Evolutionary conservation across 495 filamentous ascomycete species (phyloP), one percentile per base, ranked within the genome.

Genomic region (Hypoxylon rickii): DNA sequence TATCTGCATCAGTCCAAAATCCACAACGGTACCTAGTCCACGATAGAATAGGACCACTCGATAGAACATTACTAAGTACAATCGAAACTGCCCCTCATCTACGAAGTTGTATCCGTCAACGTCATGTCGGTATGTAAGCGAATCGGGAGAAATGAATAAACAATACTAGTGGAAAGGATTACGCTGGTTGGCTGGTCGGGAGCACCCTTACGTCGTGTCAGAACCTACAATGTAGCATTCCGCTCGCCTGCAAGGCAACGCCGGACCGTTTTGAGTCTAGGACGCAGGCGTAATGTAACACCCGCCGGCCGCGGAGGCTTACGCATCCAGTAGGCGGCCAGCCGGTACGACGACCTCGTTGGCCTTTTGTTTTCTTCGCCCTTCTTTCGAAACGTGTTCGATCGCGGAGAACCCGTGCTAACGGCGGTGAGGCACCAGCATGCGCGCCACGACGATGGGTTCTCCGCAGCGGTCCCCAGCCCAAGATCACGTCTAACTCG

Each of bases 341-440:
- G n/a, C n/a, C n/a, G n/a, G n/a, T n/a, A n/a, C n/a, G n/a, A n/a
- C n/a, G n/a, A n/a, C n/a, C n/a, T 26, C 22, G 32, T 31, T 31
- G 12, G 41, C 2, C 32, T 34, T 34, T n/a, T 21, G 11, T 44
- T 29, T 17, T 42, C 22, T 12, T 13, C 24, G 13, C 29, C n/a
- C n/a, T n/a, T n/a, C n/a, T n/a, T 34, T 16, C 16, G 21, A 26
- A 17, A 33, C 43, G 29, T 31, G 41, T 31, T 17, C 22, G n/a
- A 17, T 13, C 4, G 12, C 8, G 13, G 12, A 46, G 17, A 46
- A 36, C 3, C 10, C 43, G 22, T 15, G 8, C 12, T 24, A 24
- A 37, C 18, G 24, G 44, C 44, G 44, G 44, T 47, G 44, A 47
- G 24, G 44, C 7, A 7, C 31, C 10, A 17, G n/a, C 19, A 24